phyloP scores from a whole-genome alignment of 768 basidiomycete genomes.

The Gyrodon lividus region DNA sequence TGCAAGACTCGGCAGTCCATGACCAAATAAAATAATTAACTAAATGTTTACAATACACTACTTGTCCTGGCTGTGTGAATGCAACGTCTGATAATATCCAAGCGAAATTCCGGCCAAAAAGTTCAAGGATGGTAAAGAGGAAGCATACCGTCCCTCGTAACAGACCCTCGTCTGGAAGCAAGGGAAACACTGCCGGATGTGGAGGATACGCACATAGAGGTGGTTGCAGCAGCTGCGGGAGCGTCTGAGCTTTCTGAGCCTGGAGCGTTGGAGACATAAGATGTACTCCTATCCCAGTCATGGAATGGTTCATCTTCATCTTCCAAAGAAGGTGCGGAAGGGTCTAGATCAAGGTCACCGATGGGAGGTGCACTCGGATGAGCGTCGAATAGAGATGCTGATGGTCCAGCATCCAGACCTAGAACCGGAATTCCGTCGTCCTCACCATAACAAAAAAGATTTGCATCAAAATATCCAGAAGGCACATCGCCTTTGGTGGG shows the following conservation, averaged over 20 bases:
- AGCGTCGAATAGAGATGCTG: constrained; percentile 46
- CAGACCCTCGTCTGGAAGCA: constrained; percentile 2
- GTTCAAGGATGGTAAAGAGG: constrained; percentile 30
- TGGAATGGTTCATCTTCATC: constrained; percentile 20
- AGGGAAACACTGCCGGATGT: constrained; percentile 1
- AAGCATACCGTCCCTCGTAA: constrained; percentile 18
- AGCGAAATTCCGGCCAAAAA: constrained; percentile 4
- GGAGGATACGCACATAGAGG: background rate
- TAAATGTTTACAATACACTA: constrained; percentile 21
- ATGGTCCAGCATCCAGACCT: constrained; percentile 39
- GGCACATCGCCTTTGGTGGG: constrained; percentile 45
- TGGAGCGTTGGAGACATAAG: background rate
- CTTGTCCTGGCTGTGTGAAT: constrained; percentile 14
- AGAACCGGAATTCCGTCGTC: constrained; percentile 32
- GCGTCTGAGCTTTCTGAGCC: constrained; percentile 4
- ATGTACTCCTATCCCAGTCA: constrained; percentile 21
- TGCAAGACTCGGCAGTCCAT: background rate
- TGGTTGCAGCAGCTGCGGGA: background rate
- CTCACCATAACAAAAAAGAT: constrained; percentile 37
- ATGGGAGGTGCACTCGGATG: constrained; percentile 35
- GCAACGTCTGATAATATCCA: background rate
- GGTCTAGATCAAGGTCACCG: constrained; percentile 30
- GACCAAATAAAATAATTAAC: constrained; percentile 19
- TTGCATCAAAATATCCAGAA: constrained; percentile 33
- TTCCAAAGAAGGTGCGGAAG: constrained; percentile 47